phyloP scores from a whole-genome alignment of 2,329 filamentous ascomycete genomes.

The Fusarium sarcochroum region DNA sequence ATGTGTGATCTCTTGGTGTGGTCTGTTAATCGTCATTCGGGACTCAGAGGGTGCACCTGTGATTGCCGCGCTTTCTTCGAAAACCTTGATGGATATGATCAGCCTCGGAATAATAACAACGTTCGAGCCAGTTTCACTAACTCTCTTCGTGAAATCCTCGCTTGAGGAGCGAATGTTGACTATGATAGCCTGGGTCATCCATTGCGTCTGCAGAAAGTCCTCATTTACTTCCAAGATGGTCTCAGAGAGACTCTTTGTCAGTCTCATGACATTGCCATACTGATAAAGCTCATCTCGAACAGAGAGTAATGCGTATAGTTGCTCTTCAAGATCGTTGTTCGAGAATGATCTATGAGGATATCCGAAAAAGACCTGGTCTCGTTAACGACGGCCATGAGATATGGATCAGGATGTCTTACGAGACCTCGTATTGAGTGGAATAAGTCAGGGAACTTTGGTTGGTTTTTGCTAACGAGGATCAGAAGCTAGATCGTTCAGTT shows the following conservation, averaged over 20 bases:
- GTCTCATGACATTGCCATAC: neutral
- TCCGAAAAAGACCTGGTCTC: neutral
- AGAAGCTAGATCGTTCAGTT: neutral
- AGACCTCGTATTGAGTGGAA: neutral
- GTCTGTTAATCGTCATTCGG: neutral
- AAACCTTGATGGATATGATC: neutral
- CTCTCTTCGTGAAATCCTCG: neutral
- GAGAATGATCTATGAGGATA: slow-evolving; percentile 2
- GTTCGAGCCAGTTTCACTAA: neutral
- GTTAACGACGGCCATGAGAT: too few species aligned
- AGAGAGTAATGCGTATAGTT: neutral
- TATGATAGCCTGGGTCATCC: slow-evolving; percentile 8
- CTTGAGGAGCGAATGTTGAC: slow-evolving; percentile 4
- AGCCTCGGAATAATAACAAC: too few species aligned
- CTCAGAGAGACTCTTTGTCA: slow-evolving; percentile 1
- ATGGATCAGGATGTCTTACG: neutral
- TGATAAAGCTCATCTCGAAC: neutral
- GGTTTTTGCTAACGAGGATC: neutral
- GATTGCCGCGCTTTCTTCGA: neutral
- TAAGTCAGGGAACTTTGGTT: neutral
- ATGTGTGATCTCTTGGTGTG: neutral
- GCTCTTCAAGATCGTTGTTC: neutral
- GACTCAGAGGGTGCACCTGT: neutral
- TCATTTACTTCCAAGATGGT: slow-evolving; percentile 11
- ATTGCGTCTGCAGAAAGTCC: slow-evolving; percentile 9